Evolutionary conservation across 768 basidiomycete genomes (phyloP), one percentile per base, ranked within the genome.

Genomic region (Pleurotus salmoneostramineus): DNA sequence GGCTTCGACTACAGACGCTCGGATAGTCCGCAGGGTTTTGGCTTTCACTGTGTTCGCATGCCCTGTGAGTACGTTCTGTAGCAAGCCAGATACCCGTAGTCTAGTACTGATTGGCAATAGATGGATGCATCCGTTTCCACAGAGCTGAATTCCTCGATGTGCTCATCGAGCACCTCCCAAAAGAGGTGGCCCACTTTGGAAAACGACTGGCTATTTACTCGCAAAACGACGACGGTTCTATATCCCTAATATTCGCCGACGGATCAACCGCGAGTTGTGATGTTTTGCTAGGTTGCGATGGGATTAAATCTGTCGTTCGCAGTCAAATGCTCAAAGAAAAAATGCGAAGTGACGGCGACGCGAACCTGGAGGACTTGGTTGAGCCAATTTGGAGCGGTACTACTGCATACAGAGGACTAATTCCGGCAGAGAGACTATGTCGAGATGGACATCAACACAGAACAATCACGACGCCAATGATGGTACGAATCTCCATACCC

Each of bases 381-480:
- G 72, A 79, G 21, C 79, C 81, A 0, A 63, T 75, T n/a, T 81
- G 72, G 72, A 78, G 74, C 43, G 78, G 79, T 8, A 76, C 71
- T 1, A 70, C 75, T 32, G 78, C 74, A 5, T 81, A 81, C 60
- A 68, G 81, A 50, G 76, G 76, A 1, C 67, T 82, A 8, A 76
- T 82, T 27, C 75, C 74, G 6, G 69, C 70, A 4, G 68, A 70
- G n/a, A 62, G 68, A 3, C 50, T 55, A 4, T 60, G 60, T 21
- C 61, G 58, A 5, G 58, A 65, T 42, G 68, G 66, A 43, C 57
- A 57, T 21, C 64, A 50, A 4, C 74, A 82, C 61, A 61, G 72
- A 17, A 65, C 73, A 21, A 66, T 76, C 11, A 58, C 60, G 12
- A 63, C 60, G 8, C 77, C 79, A 2, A 78, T 77, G 71, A 81